These are phyloP conservation scores for Pseudonitzschia multistriata DNA, from an alignment of 108 stramenopile genomes.

Conservation along the genomic window DNA sequence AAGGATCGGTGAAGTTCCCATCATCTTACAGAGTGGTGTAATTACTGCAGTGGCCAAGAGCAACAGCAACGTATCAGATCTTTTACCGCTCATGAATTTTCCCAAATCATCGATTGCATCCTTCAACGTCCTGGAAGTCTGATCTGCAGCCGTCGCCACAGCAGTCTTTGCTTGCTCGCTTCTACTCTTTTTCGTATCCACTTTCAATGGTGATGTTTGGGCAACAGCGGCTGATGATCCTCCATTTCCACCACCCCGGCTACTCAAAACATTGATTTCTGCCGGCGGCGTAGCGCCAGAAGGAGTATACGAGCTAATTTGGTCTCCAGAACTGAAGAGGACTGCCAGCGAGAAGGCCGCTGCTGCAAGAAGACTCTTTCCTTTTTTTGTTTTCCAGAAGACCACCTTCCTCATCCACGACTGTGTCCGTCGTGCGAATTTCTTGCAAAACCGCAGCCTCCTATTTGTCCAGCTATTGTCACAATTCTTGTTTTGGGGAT, in stretches of 20 bases:
- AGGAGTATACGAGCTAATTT: slow-evolving; percentile 8
- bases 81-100: slow-evolving; percentile 79
- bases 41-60: slow-evolving; percentile 86
- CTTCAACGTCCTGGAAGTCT: slow-evolving; percentile 50
- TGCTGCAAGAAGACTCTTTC: slow-evolving; percentile 37
- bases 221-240: not conserved
- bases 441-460: slow-evolving; percentile 11
- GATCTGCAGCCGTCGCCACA: slow-evolving; percentile 26
- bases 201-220: slow-evolving; percentile 1
- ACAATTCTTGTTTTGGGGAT: not conserved
- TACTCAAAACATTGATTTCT: slow-evolving; percentile 24
- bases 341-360: slow-evolving; percentile 38
- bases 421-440: slow-evolving; percentile 13
- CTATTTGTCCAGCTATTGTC: slow-evolving; percentile 17
- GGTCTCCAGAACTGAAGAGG: slow-evolving; percentile 17
- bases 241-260: slow-evolving; percentile 9
- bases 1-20: slow-evolving; percentile 88
- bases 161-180: slow-evolving; percentile 2
- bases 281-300: not conserved
- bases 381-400: slow-evolving; percentile 32
- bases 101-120: slow-evolving; percentile 60
- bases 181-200: not conserved
- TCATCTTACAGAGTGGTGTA: slow-evolving; percentile 85
- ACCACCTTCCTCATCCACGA: slow-evolving; percentile 25
- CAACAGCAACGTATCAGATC: slow-evolving; percentile 84